Conservation (phyloP, 1,139 yeast genomes). For the Yamadazyma oceani region DNA sequence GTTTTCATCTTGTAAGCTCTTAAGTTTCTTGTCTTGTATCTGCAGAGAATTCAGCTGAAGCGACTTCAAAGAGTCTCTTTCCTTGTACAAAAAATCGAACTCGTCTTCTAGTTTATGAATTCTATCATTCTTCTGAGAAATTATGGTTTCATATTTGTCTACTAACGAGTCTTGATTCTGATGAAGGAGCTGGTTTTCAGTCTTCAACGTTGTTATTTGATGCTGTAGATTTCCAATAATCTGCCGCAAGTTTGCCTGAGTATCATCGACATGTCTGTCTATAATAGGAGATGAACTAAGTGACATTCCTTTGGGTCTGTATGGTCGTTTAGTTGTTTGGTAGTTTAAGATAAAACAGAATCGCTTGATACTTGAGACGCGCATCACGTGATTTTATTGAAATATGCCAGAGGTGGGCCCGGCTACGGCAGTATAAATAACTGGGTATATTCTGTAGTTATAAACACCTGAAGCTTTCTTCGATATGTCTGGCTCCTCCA, state of each 20-base stretch:
- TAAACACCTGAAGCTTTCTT: too few relatives aligned
- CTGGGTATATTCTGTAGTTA: too few relatives aligned
- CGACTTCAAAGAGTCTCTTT: slow-evolving; percentile 56
- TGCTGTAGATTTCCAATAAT: slow-evolving; percentile 28
- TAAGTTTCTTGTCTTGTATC: slow-evolving; percentile 38
- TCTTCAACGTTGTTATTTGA: slow-evolving; percentile 20
- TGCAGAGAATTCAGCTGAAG: slow-evolving; percentile 49
- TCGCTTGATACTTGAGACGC: too few relatives aligned
- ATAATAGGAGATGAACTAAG: slow-evolving; percentile 18
- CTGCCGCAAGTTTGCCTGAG: slow-evolving; percentile 14
- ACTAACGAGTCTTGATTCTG: slow-evolving; percentile 31
- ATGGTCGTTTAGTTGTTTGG: too few relatives aligned
- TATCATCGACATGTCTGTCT: slow-evolving; percentile 17
- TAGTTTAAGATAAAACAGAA: too few relatives aligned
- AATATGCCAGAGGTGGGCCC: too few relatives aligned
- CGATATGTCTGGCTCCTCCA: too few relatives aligned
- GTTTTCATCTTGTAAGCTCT: slow-evolving; percentile 34
- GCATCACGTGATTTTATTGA: too few relatives aligned
- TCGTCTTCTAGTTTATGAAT: slow-evolving; percentile 46
- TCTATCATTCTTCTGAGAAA: slow-evolving; percentile 34
- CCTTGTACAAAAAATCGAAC: slow-evolving; percentile 55
- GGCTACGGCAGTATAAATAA: too few relatives aligned
- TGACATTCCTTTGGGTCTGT: too few relatives aligned
- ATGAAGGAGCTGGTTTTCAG: slow-evolving; percentile 36
- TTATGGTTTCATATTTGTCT: slow-evolving; percentile 28